Evolutionary conservation across 306 rosid genomes (phyloP).

Genomic region (Hylodesmum podocarpum): DNA sequence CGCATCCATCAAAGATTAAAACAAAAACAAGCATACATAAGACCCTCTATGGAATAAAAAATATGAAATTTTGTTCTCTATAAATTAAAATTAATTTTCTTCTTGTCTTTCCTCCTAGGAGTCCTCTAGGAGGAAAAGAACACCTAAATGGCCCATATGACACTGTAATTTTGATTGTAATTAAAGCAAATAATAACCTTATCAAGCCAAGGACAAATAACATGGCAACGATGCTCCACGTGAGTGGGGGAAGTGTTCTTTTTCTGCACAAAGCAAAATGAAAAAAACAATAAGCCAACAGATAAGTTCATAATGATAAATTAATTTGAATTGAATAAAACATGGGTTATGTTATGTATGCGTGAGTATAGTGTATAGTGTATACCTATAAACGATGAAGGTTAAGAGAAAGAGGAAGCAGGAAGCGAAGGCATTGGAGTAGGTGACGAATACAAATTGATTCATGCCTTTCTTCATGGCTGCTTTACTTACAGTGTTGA

Average conservation of each 20-base stretch:
- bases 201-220: not conserved
- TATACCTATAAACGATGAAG: not conserved
- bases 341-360: too few relatives aligned
- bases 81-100: too few relatives aligned
- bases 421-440: not conserved
- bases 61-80: too few relatives aligned
- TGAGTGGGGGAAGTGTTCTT: not conserved
- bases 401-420: not conserved
- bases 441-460: not conserved
- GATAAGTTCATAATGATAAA: not conserved
- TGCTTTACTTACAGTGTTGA: not conserved
- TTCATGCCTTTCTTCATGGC: conserved; percentile 2
- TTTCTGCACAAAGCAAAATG: not conserved
- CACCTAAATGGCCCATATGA: too few relatives aligned
- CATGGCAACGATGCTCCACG: not conserved
- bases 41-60: not conserved
- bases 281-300: not conserved
- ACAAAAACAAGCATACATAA: too few relatives aligned
- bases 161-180: too few relatives aligned
- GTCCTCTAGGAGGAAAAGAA: too few relatives aligned
- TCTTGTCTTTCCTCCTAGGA: too few relatives aligned
- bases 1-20: too few relatives aligned
- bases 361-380: too few relatives aligned
- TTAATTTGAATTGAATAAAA: too few relatives aligned
- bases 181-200: not conserved